These are phyloP conservation scores for Schizochytrium sp. DNA, from an alignment of 108 stramenopile genomes.

Conservation along the genomic window DNA sequence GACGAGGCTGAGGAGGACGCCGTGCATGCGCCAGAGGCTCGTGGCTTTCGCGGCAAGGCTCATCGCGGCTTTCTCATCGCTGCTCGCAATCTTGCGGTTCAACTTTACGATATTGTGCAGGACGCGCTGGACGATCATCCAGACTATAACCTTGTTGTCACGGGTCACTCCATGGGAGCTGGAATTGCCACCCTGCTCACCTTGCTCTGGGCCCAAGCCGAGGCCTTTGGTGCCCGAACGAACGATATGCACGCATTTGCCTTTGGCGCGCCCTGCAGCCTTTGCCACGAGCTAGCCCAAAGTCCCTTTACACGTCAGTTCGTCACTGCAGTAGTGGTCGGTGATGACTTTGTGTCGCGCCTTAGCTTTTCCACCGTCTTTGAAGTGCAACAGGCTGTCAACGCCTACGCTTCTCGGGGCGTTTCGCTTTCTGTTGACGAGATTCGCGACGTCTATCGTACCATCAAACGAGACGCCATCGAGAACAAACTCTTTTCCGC, in stretches of 20 bases:
- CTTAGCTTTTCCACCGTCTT: not conserved
- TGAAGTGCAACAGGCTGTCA: not conserved
- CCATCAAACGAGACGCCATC: not conserved
- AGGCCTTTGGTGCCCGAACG: not conserved
- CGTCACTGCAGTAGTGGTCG: not conserved
- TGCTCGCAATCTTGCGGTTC: not conserved
- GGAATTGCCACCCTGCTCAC: not conserved
- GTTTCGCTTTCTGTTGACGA: not conserved
- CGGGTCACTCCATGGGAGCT: not conserved
- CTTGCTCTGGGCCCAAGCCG: not conserved
- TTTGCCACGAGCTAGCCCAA: not conserved
- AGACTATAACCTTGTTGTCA: not conserved
- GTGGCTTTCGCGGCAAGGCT: not conserved
- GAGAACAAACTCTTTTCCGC: not conserved
- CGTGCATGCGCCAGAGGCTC: not conserved
- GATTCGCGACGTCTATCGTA: not conserved
- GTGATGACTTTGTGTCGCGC: conserved; percentile 13
- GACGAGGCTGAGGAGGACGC: not conserved
- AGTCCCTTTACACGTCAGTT: not conserved
- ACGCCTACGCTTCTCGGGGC: not conserved
- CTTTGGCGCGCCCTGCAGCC: conserved; percentile 10
- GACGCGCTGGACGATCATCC: not conserved
- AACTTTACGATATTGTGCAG: not conserved
- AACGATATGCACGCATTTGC: not conserved
- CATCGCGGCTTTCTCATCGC: conserved; percentile 15